Percentiles rank a stretch among this genome's conserved stretches.
Evolutionary conservation across 2,329 filamentous ascomycete species (phyloP).

Genomic region (Colletotrichum echinochloae): DNA sequence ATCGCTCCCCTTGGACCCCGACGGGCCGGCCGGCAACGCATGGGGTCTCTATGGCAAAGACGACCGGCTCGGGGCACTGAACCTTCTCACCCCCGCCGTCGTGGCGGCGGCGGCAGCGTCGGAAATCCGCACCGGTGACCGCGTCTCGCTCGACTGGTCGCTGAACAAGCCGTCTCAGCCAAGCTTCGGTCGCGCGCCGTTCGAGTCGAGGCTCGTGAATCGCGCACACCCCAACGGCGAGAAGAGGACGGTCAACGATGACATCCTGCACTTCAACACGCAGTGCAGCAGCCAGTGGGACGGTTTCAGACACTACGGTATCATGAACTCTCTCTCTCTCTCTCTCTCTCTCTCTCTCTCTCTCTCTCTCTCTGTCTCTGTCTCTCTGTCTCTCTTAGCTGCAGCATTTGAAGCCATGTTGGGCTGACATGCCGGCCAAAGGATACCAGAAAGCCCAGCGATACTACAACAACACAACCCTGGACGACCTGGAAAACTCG

Average conservation of each 20-base stretch:
- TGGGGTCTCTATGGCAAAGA: slow-evolving; percentile 66
- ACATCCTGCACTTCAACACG: slow-evolving; percentile 50
- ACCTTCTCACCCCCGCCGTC: slow-evolving; percentile 65
- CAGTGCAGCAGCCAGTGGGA: slow-evolving; percentile 56
- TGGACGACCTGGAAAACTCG: slow-evolving; percentile 56
- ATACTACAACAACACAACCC: slow-evolving; percentile 51
- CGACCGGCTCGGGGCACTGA: slow-evolving; percentile 67
- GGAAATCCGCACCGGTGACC: slow-evolving; percentile 41
- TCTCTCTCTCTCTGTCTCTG: slow-evolving; percentile 45
- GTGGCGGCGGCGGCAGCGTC: slow-evolving; percentile 42
- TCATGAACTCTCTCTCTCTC: not conserved
- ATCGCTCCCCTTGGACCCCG: slow-evolving; percentile 60
- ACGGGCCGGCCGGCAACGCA: slow-evolving; percentile 64
- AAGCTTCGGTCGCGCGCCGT: slow-evolving; percentile 48
- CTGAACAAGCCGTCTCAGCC: slow-evolving; percentile 49
- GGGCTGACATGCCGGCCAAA: not conserved
- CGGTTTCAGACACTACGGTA: slow-evolving; percentile 51
- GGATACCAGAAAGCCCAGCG: slow-evolving; percentile 52
- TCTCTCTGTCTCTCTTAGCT: slow-evolving; percentile 47
- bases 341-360: slow-evolving; percentile 42
- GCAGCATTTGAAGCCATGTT: not conserved
- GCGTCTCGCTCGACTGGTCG: slow-evolving; percentile 51
- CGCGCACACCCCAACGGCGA: slow-evolving; percentile 48
- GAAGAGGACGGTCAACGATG: slow-evolving; percentile 49
- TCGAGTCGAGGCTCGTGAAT: slow-evolving; percentile 54